These are phyloP conservation scores for Botrytis elliptica DNA, from an alignment of 2,329 filamentous ascomycete species.

Conservation along the genomic window DNA sequence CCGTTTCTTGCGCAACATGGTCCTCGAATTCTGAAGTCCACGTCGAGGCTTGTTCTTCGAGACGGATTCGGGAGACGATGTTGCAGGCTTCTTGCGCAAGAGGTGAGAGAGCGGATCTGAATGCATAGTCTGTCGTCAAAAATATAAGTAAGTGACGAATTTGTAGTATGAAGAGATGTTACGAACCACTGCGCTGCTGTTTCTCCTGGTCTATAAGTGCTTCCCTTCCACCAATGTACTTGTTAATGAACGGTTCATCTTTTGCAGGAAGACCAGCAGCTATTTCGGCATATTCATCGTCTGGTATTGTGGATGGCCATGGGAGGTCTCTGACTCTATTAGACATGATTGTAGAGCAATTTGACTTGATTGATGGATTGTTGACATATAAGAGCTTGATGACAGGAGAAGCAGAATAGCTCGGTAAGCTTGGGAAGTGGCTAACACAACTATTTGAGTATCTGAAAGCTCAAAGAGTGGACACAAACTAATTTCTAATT, in stretches of 20 bases:
- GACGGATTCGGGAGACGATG: slow-evolving; percentile 77
- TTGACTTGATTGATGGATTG: neutral
- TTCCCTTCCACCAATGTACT: slow-evolving; percentile 75
- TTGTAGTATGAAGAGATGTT: neutral
- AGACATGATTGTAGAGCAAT: slow-evolving; percentile 27
- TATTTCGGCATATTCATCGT: slow-evolving; percentile 60
- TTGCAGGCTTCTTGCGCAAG: slow-evolving; percentile 73
- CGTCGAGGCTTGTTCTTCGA: slow-evolving; percentile 70
- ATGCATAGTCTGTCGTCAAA: slow-evolving; percentile 57
- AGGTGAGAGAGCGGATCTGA: slow-evolving; percentile 73
- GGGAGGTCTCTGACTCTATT: slow-evolving; percentile 31
- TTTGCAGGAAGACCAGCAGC: slow-evolving; percentile 54
- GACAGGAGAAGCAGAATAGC: neutral
- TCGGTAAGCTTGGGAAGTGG: neutral
- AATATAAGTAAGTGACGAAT: slow-evolving; percentile 34
- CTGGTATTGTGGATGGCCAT: slow-evolving; percentile 39
- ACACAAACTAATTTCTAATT: neutral
- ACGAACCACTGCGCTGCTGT: slow-evolving; percentile 73
- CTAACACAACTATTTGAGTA: neutral
- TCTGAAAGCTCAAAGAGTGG: neutral
- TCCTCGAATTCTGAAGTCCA: slow-evolving; percentile 78
- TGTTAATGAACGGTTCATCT: slow-evolving; percentile 74
- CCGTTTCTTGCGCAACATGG: slow-evolving; percentile 59
- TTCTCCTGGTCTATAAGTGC: slow-evolving; percentile 79
- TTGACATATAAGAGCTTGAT: neutral